Conservation (phyloP, 2,329 filamentous ascomycete genomes). For the Dryadomyces sulphureus region DNA sequence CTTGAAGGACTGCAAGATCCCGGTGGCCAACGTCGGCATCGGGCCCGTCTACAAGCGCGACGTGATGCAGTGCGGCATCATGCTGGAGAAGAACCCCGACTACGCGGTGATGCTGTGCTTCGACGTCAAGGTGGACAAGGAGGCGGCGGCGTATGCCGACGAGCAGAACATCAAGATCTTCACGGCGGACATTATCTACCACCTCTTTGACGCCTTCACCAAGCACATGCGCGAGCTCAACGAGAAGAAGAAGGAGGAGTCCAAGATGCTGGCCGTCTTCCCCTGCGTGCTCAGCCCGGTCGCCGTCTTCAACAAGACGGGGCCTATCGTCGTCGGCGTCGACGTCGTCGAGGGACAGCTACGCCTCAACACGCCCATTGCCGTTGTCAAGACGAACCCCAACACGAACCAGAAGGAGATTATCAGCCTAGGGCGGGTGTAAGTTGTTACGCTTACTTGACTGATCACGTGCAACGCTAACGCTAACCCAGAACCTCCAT, state of each 20-base stretch:
- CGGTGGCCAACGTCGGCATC: constrained; percentile 92
- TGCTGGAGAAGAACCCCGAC: constrained; percentile 91
- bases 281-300: constrained; percentile 77
- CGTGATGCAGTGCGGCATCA: constrained; percentile 86
- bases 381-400: constrained; percentile 69
- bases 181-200: constrained; percentile 97
- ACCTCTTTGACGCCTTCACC: constrained; percentile 92
- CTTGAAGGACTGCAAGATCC: constrained; percentile 90
- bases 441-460: constrained; percentile 31
- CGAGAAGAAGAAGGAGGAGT: constrained; percentile 91
- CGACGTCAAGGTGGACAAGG: constrained; percentile 98
- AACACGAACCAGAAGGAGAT: constrained; percentile 73
- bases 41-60: constrained; percentile 97
- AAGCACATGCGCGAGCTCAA: constrained; percentile 80
- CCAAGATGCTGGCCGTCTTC: constrained; percentile 94
- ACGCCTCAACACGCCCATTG: constrained; percentile 76
- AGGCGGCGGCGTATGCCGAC: constrained; percentile 79
- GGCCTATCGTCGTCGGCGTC: constrained; percentile 86
- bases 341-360: constrained; percentile 89
- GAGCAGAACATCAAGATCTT: constrained; percentile 96
- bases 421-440: constrained; percentile 81
- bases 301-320: constrained; percentile 96
- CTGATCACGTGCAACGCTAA: background rate
- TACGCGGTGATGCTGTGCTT: constrained; percentile 99
- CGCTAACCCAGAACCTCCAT: constrained; percentile 59